A percentile compares a stretch with the other conserved stretches of the same genome.
These are phyloP conservation scores for Fusarium napiforme DNA, from an alignment of 2,329 filamentous ascomycete species.

Conservation along the genomic window DNA sequence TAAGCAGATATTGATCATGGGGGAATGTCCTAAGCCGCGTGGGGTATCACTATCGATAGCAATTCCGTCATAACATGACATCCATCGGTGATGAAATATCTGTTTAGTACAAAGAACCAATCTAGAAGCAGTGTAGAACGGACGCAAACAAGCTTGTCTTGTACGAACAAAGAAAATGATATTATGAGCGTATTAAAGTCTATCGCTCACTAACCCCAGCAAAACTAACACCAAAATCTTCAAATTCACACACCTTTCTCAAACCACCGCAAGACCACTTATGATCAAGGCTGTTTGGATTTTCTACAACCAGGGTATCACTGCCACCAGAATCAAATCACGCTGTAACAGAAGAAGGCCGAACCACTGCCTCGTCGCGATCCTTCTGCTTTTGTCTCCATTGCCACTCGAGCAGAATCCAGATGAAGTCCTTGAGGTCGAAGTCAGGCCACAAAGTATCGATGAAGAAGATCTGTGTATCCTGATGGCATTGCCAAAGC, in stretches of 20 bases:
- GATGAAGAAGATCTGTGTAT: constrained; percentile 92
- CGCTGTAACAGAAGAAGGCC: constrained; percentile 42
- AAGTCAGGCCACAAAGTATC: constrained; percentile 97
- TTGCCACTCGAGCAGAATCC: constrained; percentile 92
- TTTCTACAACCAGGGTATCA: constrained; percentile 40
- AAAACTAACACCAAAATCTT: constrained; percentile 4
- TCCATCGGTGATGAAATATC: neutral
- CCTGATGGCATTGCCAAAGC: constrained; percentile 96
- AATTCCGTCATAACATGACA: constrained; percentile 42
- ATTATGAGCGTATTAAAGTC: constrained; percentile 2
- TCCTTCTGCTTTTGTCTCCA: constrained; percentile 70
- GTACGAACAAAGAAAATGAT: neutral
- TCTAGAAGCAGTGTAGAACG: neutral
- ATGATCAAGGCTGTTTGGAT: constrained; percentile 3
- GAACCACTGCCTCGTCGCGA: constrained; percentile 59
- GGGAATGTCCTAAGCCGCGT: constrained; percentile 1
- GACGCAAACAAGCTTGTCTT: neutral
- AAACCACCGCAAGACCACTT: constrained; percentile 14
- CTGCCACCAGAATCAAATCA: constrained; percentile 34
- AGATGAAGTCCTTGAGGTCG: constrained; percentile 91
- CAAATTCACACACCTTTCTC: constrained; percentile 3
- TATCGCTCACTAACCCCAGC: neutral
- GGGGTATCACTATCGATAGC: constrained; percentile 4
- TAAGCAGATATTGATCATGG: neutral
- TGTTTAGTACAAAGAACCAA: neutral